A percentile compares a stretch with the other conserved stretches of the same genome.
Conservation (phyloP, 768 basidiomycete species). For the Kwoniella sp. region DNA sequence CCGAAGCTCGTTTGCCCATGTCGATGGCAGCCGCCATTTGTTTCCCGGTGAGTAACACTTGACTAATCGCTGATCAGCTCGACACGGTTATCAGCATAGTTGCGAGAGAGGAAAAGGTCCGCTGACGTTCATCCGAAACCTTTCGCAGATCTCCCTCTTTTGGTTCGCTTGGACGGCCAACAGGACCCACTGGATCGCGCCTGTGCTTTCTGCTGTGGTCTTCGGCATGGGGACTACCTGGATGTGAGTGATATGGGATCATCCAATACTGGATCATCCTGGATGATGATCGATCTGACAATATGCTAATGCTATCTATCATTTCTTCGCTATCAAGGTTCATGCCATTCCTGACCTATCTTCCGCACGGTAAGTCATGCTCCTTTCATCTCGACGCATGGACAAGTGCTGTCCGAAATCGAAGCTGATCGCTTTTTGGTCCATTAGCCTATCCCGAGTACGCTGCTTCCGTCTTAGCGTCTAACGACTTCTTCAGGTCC, state of each 20-base stretch:
- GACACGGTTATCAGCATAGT: not conserved
- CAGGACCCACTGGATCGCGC: constrained; percentile 49
- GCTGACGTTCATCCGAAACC: no score
- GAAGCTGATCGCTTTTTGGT: constrained; percentile 7
- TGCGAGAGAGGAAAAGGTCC: not conserved
- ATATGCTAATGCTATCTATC: no score
- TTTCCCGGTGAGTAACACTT: constrained; percentile 40
- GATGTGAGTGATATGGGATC: constrained; percentile 14
- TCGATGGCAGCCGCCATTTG: constrained; percentile 32
- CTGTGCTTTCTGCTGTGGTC: constrained; percentile 28
- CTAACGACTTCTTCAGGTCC: constrained; percentile 55
- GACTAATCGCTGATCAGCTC: not conserved
- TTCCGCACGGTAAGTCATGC: constrained; percentile 29
- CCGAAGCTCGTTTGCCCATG: constrained; percentile 34
- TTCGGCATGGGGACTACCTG: constrained; percentile 40
- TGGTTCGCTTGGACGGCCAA: constrained; percentile 53
- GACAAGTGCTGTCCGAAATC: no score
- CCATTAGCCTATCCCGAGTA: constrained; percentile 45
- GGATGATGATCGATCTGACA: not conserved
- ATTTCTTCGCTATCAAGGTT: no score
- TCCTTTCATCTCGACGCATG: not conserved
- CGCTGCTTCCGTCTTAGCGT: constrained; percentile 55
- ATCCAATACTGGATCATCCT: not conserved
- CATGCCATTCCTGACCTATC: constrained; percentile 37
- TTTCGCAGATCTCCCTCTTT: constrained; percentile 45